A percentile compares a stretch with the other conserved stretches of the same genome.
These are phyloP conservation scores for Orbilia oligospora DNA, from an alignment of 2,329 filamentous ascomycete genomes.

Conservation along the genomic window DNA sequence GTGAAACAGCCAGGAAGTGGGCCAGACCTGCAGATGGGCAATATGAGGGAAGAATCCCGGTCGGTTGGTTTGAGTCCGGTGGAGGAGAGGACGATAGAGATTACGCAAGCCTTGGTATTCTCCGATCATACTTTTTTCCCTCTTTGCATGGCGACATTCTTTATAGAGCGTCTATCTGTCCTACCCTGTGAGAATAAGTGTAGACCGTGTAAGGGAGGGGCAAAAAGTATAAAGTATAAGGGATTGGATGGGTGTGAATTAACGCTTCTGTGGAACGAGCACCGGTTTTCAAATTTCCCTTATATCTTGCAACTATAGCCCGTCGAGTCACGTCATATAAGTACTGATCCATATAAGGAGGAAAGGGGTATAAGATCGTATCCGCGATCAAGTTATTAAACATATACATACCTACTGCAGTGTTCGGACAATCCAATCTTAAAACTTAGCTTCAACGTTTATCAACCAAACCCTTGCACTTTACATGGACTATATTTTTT, in stretches of 20 bases:
- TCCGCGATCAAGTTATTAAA: background rate
- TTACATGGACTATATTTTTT: background rate
- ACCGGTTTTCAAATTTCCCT: constrained; percentile 6
- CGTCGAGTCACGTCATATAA: background rate
- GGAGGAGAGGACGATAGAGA: background rate
- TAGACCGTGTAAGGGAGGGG: too few species aligned
- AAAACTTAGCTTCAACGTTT: constrained; percentile 11
- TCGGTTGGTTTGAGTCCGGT: constrained; percentile 22
- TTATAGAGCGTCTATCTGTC: background rate
- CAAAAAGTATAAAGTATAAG: background rate
- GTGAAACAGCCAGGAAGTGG: constrained; percentile 8
- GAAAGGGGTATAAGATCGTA: background rate
- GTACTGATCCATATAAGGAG: too few species aligned
- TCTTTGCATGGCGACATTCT: background rate
- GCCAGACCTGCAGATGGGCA: constrained; percentile 7
- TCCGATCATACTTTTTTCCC: background rate
- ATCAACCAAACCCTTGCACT: background rate
- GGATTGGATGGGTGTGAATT: background rate
- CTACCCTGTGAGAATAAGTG: too few species aligned
- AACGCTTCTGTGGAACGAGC: background rate
- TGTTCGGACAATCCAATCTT: background rate
- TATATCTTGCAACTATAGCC: background rate
- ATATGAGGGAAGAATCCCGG: constrained; percentile 1
- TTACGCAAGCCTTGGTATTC: constrained; percentile 28
- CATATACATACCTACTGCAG: too few species aligned